Conservation (phyloP, 768 basidiomycete genomes). For the Aureoboletus auriporus region DNA sequence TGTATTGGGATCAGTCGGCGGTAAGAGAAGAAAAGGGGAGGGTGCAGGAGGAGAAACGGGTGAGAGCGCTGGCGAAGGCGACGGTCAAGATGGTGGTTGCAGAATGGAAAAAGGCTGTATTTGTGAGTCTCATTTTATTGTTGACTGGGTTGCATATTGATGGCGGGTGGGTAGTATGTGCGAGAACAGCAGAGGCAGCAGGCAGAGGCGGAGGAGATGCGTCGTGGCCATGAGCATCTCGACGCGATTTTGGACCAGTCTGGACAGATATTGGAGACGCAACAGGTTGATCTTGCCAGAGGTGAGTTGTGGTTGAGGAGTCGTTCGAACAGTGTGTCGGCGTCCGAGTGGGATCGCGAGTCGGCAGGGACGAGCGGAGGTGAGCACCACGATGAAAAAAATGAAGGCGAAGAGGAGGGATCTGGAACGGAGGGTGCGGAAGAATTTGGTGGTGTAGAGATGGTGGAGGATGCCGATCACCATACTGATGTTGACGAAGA, state of each 20-base stretch:
- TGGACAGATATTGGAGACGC: conserved; percentile 79
- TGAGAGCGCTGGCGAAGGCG: conserved; percentile 65
- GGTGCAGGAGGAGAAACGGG: conserved; percentile 60
- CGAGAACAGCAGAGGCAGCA: conserved; percentile 62
- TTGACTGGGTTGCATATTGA: neutral
- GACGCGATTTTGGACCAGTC: conserved; percentile 90
- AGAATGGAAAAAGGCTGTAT: conserved; percentile 88
- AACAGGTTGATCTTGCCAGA: conserved; percentile 63
- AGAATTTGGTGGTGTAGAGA: conserved; percentile 35
- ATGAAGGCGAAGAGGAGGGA: conserved; percentile 22
- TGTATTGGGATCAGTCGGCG: conserved; percentile 71
- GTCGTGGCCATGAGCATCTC: conserved; percentile 78
- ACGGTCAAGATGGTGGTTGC: conserved; percentile 64
- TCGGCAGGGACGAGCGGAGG: conserved; percentile 18
- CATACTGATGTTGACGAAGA: neutral
- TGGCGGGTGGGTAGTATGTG: conserved; percentile 50
- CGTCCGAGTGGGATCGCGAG: conserved; percentile 19
- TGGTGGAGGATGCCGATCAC: conserved; percentile 12
- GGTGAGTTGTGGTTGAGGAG: conserved; percentile 48
- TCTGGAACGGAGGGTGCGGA: conserved; percentile 28
- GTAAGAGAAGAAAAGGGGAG: conserved; percentile 57
- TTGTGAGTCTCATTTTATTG: conserved; percentile 44
- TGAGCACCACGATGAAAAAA: conserved; percentile 18
- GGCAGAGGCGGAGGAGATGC: conserved; percentile 72
- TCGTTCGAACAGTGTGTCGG: conserved; percentile 51